phyloP scores from a whole-genome alignment of 2,329 filamentous ascomycete genomes.

The Pestalotiopsis sp. region DNA sequence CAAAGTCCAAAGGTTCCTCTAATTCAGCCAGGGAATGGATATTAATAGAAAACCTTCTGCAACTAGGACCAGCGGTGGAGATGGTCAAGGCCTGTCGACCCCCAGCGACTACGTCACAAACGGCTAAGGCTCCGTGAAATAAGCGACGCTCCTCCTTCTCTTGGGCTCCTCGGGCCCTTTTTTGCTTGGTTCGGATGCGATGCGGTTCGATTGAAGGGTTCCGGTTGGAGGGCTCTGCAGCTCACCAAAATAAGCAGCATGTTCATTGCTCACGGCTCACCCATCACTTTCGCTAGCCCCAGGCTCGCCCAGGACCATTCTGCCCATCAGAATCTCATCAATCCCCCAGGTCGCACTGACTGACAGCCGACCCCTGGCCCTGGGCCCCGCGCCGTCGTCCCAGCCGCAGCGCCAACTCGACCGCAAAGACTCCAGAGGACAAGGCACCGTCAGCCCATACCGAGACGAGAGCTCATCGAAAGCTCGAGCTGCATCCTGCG shows the following conservation, averaged over 20 bases:
- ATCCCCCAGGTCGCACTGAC: not conserved
- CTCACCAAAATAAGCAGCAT: constrained; percentile 10
- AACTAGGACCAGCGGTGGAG: constrained; percentile 6
- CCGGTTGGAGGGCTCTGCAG: constrained; percentile 1
- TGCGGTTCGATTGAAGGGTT: not conserved
- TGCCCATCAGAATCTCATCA: not conserved
- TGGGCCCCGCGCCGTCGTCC: not conserved
- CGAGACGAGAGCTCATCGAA: not conserved
- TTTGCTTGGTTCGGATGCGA: constrained; percentile 9
- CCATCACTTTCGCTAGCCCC: not conserved
- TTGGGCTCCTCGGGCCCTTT: not conserved
- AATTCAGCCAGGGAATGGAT: not conserved
- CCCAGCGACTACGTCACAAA: constrained; percentile 13
- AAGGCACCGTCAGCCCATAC: not conserved
- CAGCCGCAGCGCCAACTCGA: constrained; percentile 1
- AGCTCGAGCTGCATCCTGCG: constrained; percentile 5
- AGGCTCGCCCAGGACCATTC: not conserved
- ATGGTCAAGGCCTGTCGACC: not conserved
- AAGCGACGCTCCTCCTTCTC: constrained; percentile 11
- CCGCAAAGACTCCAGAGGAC: not conserved
- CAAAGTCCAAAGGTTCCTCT: not conserved
- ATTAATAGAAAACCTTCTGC: constrained; percentile 13
- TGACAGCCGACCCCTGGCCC: not conserved
- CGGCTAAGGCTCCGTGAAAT: constrained; percentile 13
- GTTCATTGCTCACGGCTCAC: constrained; percentile 3